Conservation (phyloP, 2,329 filamentous ascomycete genomes). For the Aspergillus tanneri region DNA sequence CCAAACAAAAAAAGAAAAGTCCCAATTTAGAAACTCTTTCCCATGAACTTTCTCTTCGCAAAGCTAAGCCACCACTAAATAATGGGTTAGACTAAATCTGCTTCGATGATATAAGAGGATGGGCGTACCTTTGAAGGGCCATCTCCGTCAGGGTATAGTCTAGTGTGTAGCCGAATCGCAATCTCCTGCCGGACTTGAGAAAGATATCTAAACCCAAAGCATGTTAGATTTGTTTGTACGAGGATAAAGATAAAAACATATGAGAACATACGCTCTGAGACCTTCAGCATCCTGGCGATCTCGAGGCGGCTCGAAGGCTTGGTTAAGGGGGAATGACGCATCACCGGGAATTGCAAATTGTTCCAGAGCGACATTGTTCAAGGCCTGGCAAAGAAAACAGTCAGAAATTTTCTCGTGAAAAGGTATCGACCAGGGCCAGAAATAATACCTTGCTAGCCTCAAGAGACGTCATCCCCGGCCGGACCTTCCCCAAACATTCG, state of each 20-base stretch:
- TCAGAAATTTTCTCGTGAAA: neutral
- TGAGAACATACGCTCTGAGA: conserved; percentile 69
- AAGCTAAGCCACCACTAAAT: conserved; percentile 96
- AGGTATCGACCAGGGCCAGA: neutral
- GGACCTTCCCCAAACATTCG: conserved; percentile 86
- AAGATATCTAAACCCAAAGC: conserved; percentile 50
- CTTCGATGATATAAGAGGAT: neutral
- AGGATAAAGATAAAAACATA: neutral
- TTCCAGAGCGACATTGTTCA: conserved; percentile 88
- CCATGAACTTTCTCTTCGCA: conserved; percentile 99
- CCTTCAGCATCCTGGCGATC: conserved; percentile 88
- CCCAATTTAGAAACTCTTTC: conserved; percentile 69
- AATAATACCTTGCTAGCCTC: conserved; percentile 64
- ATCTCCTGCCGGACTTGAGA: conserved; percentile 92
- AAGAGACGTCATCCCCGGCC: conserved; percentile 65
- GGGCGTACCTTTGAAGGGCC: conserved; percentile 61
- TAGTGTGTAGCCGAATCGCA: conserved; percentile 74
- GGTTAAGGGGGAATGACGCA: conserved; percentile 88
- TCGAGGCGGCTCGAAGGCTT: conserved; percentile 87
- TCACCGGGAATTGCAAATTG: conserved; percentile 95
- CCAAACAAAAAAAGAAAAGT: conserved; percentile 21
- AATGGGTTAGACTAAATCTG: conserved; percentile 11
- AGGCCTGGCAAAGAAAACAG: conserved; percentile 64
- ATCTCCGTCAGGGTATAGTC: conserved; percentile 77
- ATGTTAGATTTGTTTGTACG: conserved; percentile 1